Evolutionary conservation across 2,329 filamentous ascomycete genomes (phyloP).

Genomic region (Xylariaceae sp.): DNA sequence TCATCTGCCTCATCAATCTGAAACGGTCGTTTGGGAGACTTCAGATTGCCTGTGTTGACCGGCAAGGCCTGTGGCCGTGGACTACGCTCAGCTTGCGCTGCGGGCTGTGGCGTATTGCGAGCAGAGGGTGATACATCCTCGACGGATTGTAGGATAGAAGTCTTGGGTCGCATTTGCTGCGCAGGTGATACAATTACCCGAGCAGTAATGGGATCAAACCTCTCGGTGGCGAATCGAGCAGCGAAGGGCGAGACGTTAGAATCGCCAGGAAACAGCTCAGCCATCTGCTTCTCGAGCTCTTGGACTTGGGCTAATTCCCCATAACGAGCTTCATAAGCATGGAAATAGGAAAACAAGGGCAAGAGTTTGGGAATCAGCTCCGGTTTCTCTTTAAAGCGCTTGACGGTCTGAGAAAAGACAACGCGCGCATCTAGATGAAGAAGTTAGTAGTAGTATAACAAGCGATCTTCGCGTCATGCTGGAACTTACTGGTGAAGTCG

Average conservation of each 20-base stretch:
- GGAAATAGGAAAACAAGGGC: slow-evolving; percentile 83
- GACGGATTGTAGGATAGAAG: slow-evolving; percentile 46
- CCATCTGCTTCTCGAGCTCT: slow-evolving; percentile 88
- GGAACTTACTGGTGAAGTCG: slow-evolving; percentile 78
- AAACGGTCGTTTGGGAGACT: slow-evolving; percentile 58
- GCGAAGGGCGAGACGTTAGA: slow-evolving; percentile 70
- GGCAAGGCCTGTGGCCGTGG: slow-evolving; percentile 46
- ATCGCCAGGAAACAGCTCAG: slow-evolving; percentile 86
- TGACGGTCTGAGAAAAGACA: slow-evolving; percentile 92
- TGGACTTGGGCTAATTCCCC: slow-evolving; percentile 87
- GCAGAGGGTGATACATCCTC: slow-evolving; percentile 43
- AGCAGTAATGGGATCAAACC: slow-evolving; percentile 77
- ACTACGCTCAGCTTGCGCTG: slow-evolving; percentile 34
- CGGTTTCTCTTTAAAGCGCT: slow-evolving; percentile 70
- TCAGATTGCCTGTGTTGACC: slow-evolving; percentile 31
- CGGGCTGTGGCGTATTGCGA: slow-evolving; percentile 41
- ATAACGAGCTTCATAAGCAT: slow-evolving; percentile 91
- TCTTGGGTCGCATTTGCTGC: slow-evolving; percentile 66
- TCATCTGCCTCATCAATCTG: slow-evolving; percentile 68
- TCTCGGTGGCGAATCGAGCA: slow-evolving; percentile 65
- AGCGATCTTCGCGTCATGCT: slow-evolving; percentile 6
- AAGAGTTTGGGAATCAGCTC: slow-evolving; percentile 72
- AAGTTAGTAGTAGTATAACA: slow-evolving; percentile 16
- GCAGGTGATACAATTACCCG: slow-evolving; percentile 77
- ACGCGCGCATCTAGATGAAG: slow-evolving; percentile 71